Conservation (phyloP, 441 rosid genomes). For the Mallotus japonicus region DNA sequence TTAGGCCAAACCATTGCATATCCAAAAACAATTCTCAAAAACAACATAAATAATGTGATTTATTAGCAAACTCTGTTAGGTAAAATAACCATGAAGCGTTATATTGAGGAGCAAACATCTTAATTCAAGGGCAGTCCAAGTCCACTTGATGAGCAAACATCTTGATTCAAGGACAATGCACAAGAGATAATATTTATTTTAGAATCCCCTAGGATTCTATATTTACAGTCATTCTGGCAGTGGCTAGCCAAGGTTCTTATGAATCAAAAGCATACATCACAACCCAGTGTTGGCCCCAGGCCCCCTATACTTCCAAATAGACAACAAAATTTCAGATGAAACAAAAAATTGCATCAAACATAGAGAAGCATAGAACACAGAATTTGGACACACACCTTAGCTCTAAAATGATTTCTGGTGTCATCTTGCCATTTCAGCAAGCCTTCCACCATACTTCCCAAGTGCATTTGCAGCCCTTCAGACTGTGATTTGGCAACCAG, state of each 20-base stretch:
- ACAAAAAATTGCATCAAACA: too few relatives aligned
- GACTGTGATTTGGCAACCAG: slow-evolving; percentile 88
- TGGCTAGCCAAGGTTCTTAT: neutral
- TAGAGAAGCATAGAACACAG: neutral
- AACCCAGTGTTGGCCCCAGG: neutral
- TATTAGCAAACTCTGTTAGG: neutral
- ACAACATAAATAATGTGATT: neutral
- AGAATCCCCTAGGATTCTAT: neutral
- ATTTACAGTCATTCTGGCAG: neutral
- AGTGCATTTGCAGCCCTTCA: slow-evolving; percentile 72
- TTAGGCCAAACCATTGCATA: neutral
- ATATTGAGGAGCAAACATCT: too few relatives aligned
- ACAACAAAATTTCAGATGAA: too few relatives aligned
- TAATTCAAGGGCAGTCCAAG: neutral
- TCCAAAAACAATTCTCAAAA: neutral
- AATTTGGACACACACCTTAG: slow-evolving; percentile 56
- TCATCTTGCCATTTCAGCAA: slow-evolving; percentile 84
- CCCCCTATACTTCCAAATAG: neutral
- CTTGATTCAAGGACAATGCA: neutral
- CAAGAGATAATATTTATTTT: too few relatives aligned
- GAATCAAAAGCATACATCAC: neutral
- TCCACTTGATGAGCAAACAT: neutral
- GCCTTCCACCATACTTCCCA: slow-evolving; percentile 76
- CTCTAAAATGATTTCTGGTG: slow-evolving; percentile 80
- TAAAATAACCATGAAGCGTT: neutral